Base-by-base conservation (phyloP, 768 basidiomycete species). In the Boletus tomentosulus region DNA sequence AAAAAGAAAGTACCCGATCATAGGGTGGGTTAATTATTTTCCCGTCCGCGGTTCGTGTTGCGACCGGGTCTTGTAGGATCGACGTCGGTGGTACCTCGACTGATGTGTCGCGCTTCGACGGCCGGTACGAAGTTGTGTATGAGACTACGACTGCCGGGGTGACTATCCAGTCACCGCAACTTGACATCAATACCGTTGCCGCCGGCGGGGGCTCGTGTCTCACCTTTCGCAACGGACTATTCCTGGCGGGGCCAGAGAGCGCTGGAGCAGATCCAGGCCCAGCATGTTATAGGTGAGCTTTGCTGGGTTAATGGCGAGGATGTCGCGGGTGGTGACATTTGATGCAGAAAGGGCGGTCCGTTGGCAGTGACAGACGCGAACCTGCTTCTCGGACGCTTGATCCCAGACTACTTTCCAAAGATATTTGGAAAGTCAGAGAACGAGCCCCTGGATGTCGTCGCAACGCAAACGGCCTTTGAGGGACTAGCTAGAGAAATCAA, bases 61-160 rank as follows among this genome's bases (percentile, higher is more conserved):
- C 46, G 30, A 60, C 22, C 10, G 41, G 47, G 35, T 6, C 13
- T 38, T 25, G 25, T 56, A 93, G 91, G 7, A 73, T 94, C 53
- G 92, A 95, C 58, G 89, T 95, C n/a, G 93, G 94, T 4, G 94
- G 95, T 13, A 98, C 96, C 0, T 92, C 89, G 0, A 97, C 95
- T 0, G 95, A 98, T 64, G 95, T 97, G 3, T 96, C 93, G 6
- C 83, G 96, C 33, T 98, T 87, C 66, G 88, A 89, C 16, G 96
- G 94, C 0, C 78, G 87, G 31, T 94, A 93, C 64, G 94, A 98
- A 67, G 79, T 92, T 16, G 92, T 96, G 3, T 96, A 93, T 63
- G 95, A 98, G 68, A 94, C 95, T 0, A 96, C 94, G 0, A 98
- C 95, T 0, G 95, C 95, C 0, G 92, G 94, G 1, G 87, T 97